phyloP scores from a whole-genome alignment of 129 eudicot species.

The Lactuca sativa region DNA sequence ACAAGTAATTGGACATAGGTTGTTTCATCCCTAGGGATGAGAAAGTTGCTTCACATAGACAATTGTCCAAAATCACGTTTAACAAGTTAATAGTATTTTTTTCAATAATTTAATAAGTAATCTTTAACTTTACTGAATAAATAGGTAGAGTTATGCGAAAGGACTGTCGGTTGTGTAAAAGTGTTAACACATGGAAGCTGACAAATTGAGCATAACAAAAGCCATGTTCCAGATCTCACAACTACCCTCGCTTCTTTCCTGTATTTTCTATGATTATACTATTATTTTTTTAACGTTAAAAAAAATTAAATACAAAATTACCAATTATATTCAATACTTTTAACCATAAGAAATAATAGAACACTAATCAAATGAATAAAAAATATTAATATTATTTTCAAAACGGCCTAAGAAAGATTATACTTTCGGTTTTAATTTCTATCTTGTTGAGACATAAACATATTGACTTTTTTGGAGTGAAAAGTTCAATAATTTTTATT shows the following conservation, averaged over 20 bases:
- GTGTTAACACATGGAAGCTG: constrained; percentile 13
- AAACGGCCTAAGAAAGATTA: too few species aligned
- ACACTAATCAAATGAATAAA: too few species aligned
- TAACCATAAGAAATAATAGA: too few species aligned
- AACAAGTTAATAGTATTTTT: too few species aligned
- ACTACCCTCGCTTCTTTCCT: constrained; percentile 1
- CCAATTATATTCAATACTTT: not conserved
- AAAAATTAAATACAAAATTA: too few species aligned
- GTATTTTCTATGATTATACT: constrained; percentile 1
- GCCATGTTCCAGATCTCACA: constrained; percentile 21
- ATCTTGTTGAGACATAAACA: too few species aligned
- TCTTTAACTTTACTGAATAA: not conserved
- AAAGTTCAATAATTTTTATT: not conserved
- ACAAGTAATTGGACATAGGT: not conserved
- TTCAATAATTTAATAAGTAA: too few species aligned
- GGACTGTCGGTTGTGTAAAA: constrained; percentile 7
- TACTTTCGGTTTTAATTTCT: too few species aligned
- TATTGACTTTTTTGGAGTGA: not conserved
- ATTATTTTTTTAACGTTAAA: not conserved
- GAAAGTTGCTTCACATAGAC: constrained; percentile 5
- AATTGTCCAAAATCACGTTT: not conserved
- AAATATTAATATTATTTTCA: too few species aligned
- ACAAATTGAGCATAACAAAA: constrained; percentile 1
- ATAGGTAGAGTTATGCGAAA: not conserved
- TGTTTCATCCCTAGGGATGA: constrained; percentile 8